These are phyloP conservation scores for Cinnamomum micranthum DNA, from an alignment of 164 flowering plant species.

Conservation along the genomic window DNA sequence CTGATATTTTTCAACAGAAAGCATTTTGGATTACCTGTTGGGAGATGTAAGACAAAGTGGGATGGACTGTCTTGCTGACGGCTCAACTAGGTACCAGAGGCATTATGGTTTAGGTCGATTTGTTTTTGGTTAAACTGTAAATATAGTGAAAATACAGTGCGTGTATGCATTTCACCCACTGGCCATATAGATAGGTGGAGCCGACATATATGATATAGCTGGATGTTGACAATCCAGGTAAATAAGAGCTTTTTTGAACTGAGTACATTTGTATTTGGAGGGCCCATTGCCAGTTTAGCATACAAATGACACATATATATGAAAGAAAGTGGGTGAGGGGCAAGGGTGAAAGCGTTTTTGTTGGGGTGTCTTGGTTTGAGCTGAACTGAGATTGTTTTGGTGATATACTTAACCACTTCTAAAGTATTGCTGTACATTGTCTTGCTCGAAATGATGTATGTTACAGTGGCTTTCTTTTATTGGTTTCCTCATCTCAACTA, in stretches of 20 bases:
- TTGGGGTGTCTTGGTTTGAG: slow-evolving; percentile 1
- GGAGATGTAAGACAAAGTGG: not conserved
- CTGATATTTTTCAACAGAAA: not conserved
- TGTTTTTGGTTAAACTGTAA: slow-evolving; percentile 12
- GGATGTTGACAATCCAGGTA: slow-evolving; percentile 3
- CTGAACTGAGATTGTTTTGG: slow-evolving; percentile 9
- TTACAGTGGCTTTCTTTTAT: not conserved
- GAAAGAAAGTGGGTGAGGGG: not conserved
- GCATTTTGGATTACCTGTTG: slow-evolving; percentile 4
- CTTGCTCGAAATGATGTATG: slow-evolving; percentile 1
- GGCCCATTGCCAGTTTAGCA: slow-evolving; percentile 4
- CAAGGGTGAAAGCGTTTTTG: not conserved
- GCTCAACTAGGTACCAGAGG: slow-evolving; percentile 4
- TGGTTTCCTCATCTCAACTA: not conserved
- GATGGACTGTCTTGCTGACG: not conserved
- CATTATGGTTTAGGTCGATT: slow-evolving; percentile 5
- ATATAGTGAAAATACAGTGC: slow-evolving; percentile 4
- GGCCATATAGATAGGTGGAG: slow-evolving; percentile 4
- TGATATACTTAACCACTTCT: slow-evolving; percentile 5
- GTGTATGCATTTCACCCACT: slow-evolving; percentile 2
- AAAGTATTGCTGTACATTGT: slow-evolving; percentile 12
- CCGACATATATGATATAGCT: not conserved
- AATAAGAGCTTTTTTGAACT: slow-evolving; percentile 15
- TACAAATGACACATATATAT: not conserved
- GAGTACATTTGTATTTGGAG: not conserved